Base-by-base conservation (phyloP, 2,329 filamentous ascomycete species). In the Cladosporium sp. region DNA sequence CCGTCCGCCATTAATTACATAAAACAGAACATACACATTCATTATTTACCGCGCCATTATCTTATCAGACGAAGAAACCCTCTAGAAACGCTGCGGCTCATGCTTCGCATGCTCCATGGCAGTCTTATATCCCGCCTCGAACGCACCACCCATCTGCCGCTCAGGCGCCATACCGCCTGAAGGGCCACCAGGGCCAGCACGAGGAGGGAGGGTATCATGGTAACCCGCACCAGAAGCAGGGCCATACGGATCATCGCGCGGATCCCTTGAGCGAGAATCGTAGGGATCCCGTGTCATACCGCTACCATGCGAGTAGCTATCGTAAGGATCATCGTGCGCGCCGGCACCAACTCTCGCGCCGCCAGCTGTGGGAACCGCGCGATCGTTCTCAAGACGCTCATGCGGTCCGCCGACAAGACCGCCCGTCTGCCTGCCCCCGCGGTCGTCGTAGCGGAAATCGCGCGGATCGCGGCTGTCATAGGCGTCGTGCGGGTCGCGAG, bases 401-500 rank as follows among this genome's bases (percentile, higher is more conserved):
- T 48, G 45, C 34, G 45, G 45, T 3, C 45, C 45, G 5, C 45
- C 45, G 5, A 48, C 45, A 3, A 48, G 18, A 13, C 45, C 45
- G 37, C 45, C 45, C 3, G 37, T 40, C 8, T 48, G 45, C 7
- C 37, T 34, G 17, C 36, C 32, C 2, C 54, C 51, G 13, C 51
- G 51, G 29, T 51, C 48, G 27, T 15, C 36, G 20, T 36, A 37
- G n/a, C n/a, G n/a, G n/a, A n/a, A n/a, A n/a, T n/a, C n/a, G n/a
- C n/a, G n/a, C n/a, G n/a, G n/a, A n/a, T n/a, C n/a, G n/a, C n/a
- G n/a, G n/a, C n/a, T n/a, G n/a, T 12, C n/a, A n/a, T n/a, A n/a
- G n/a, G 34, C 40, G 29, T 45, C n/a, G 24, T 36, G 36, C 7
- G 51, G 47, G 30, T 56, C 52, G 12, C 52, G 47, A 29, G 11